These are phyloP conservation scores for Alternaria tenuissima DNA, from an alignment of 2,329 filamentous ascomycete species.

Conservation along the genomic window DNA sequence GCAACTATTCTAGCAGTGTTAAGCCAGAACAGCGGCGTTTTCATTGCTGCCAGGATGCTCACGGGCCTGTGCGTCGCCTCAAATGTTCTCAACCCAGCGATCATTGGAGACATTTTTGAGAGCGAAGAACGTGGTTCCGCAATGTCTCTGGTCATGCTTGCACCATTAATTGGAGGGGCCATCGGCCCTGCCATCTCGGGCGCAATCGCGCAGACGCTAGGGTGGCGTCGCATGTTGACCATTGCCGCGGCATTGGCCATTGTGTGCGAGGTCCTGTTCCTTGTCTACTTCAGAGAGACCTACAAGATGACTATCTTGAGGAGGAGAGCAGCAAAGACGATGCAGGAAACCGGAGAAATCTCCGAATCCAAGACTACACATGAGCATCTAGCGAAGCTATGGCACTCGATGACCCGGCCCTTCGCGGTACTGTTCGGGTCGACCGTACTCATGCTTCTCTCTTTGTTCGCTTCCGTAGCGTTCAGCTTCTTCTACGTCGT, in stretches of 20 bases:
- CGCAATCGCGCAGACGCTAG: conserved; percentile 62
- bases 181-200: conserved; percentile 65
- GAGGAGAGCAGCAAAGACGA: conserved; percentile 30
- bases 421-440: conserved; percentile 57
- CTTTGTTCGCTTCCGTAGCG: conserved; percentile 52
- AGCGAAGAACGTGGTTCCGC: conserved; percentile 66
- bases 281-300: conserved; percentile 66
- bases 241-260: conserved; percentile 59
- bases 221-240: conserved; percentile 65
- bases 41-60: conserved; percentile 56
- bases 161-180: conserved; percentile 66
- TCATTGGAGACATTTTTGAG: conserved; percentile 70
- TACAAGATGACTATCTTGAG: conserved; percentile 66
- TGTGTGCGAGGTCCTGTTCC: conserved; percentile 60
- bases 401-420: conserved; percentile 53
- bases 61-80: conserved; percentile 56
- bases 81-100: conserved; percentile 68
- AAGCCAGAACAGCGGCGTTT: conserved; percentile 48
- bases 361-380: conserved; percentile 22
- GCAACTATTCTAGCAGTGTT: conserved; percentile 51
- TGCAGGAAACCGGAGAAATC: conserved; percentile 17
- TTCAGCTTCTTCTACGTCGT: conserved; percentile 59
- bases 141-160: conserved; percentile 66
- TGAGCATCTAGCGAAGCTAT: conserved; percentile 39
- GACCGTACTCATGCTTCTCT: conserved; percentile 63